phyloP scores from a whole-genome alignment of 2,329 filamentous ascomycete species.

The Penicillium sp. region DNA sequence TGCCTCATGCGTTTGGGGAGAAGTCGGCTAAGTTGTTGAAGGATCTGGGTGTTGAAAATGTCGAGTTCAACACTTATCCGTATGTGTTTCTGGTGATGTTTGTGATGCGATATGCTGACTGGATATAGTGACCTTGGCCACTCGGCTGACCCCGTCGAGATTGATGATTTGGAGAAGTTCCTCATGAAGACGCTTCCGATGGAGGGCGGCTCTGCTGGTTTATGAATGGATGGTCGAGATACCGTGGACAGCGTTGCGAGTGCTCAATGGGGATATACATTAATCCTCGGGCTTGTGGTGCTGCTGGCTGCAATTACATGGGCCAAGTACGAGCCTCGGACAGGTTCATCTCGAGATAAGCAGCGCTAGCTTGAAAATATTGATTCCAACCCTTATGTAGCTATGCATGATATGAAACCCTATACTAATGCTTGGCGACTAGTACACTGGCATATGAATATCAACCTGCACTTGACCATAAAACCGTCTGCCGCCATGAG shows the following conservation, averaged over 20 bases:
- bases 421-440: slow-evolving; percentile 1
- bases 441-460: background rate
- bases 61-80: slow-evolving; percentile 71
- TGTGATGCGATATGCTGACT: slow-evolving; percentile 5
- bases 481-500: too few species aligned
- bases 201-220: slow-evolving; percentile 36
- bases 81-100: slow-evolving; percentile 40
- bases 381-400: slow-evolving; percentile 2
- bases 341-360: background rate
- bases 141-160: slow-evolving; percentile 69
- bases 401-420: slow-evolving; percentile 8
- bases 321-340: slow-evolving; percentile 12
- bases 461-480: background rate
- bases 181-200: slow-evolving; percentile 51
- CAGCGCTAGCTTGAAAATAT: slow-evolving; percentile 3
- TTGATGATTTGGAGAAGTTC: slow-evolving; percentile 71
- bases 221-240: slow-evolving; percentile 31
- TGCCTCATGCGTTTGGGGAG: slow-evolving; percentile 64
- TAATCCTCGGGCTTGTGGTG: slow-evolving; percentile 24
- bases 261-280: slow-evolving; percentile 13
- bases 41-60: slow-evolving; percentile 61
- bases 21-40: slow-evolving; percentile 62
- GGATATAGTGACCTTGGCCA: slow-evolving; percentile 62
- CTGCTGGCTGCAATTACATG: slow-evolving; percentile 23
- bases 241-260: background rate